A percentile compares a stretch with the other conserved stretches of the same genome.
These are phyloP conservation scores for Cystobasidiaceae sp. DNA, from an alignment of 1,284 basidiomycete genomes.

Conservation along the genomic window DNA sequence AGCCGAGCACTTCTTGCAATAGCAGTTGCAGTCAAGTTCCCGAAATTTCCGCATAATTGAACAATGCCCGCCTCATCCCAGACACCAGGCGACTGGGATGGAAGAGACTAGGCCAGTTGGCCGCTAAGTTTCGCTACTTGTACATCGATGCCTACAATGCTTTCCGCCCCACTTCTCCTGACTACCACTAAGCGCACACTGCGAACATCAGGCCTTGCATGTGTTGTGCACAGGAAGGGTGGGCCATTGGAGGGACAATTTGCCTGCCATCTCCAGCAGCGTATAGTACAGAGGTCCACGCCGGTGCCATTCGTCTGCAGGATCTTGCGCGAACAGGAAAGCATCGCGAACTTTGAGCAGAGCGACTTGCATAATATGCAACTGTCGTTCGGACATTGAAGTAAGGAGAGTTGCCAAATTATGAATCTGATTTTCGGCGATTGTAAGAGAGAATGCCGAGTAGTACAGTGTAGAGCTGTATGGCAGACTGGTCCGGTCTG, in stretches of 20 bases:
- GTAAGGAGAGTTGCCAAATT: constrained; percentile 48
- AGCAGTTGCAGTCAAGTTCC: no score
- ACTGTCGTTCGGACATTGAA: constrained; percentile 46
- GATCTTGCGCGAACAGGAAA: constrained; percentile 46
- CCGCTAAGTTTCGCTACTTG: no score
- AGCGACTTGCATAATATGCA: constrained; percentile 50
- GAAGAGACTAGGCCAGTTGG: no score
- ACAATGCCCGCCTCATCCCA: no score
- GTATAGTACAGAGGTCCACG: constrained; percentile 44
- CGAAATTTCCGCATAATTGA: no score
- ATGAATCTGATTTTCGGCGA: constrained; percentile 50
- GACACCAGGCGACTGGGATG: no score
- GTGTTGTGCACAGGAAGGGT: constrained; percentile 17
- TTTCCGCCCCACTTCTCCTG: no score
- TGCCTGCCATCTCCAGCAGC: constrained; percentile 24
- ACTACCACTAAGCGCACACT: no score
- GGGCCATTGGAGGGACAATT: constrained; percentile 19
- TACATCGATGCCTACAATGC: no score
- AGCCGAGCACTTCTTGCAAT: no score
- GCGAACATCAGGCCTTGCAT: no score
- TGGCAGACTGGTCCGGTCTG: constrained; percentile 50
- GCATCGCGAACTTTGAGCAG: constrained; percentile 49
- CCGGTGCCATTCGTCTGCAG: constrained; percentile 46
- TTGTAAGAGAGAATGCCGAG: constrained; percentile 49
- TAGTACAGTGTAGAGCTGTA: constrained; percentile 50